Evolutionary conservation across 176 grass and related monocot species (phyloP).

Genomic region (Ananas comosus): DNA sequence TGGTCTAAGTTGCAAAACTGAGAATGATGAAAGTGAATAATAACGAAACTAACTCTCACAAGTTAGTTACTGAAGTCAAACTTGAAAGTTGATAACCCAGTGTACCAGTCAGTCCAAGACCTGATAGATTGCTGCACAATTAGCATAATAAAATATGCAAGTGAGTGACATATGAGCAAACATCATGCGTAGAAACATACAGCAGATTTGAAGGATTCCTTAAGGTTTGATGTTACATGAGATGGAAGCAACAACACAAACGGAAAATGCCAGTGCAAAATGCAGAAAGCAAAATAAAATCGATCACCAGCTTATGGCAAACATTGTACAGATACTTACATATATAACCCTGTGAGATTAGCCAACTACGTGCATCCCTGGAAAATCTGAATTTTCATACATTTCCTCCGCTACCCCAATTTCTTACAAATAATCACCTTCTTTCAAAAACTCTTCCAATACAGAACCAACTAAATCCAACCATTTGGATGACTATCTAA

Average conservation of each 20-base stretch:
- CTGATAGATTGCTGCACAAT: slow-evolving; percentile 53
- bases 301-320: not conserved
- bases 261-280: not conserved
- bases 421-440: too few relatives aligned
- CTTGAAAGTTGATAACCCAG: slow-evolving; percentile 76
- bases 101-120: slow-evolving; percentile 56
- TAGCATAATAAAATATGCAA: slow-evolving; percentile 21
- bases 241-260: not conserved
- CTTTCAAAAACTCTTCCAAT: not conserved
- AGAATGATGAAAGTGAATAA: not conserved
- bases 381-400: too few relatives aligned
- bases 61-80: slow-evolving; percentile 86
- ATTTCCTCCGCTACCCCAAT: too few relatives aligned
- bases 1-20: slow-evolving; percentile 64
- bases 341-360: too few relatives aligned
- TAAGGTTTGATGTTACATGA: not conserved
- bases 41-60: slow-evolving; percentile 65
- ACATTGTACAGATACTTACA: too few relatives aligned
- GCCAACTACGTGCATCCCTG: too few relatives aligned
- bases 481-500: not conserved
- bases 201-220: not conserved
- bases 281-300: not conserved
- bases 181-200: not conserved
- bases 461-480: not conserved
- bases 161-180: slow-evolving; percentile 2